These are phyloP conservation scores for Pseudotulostoma volvatum DNA, from an alignment of 495 filamentous ascomycete species.

Conservation along the genomic window DNA sequence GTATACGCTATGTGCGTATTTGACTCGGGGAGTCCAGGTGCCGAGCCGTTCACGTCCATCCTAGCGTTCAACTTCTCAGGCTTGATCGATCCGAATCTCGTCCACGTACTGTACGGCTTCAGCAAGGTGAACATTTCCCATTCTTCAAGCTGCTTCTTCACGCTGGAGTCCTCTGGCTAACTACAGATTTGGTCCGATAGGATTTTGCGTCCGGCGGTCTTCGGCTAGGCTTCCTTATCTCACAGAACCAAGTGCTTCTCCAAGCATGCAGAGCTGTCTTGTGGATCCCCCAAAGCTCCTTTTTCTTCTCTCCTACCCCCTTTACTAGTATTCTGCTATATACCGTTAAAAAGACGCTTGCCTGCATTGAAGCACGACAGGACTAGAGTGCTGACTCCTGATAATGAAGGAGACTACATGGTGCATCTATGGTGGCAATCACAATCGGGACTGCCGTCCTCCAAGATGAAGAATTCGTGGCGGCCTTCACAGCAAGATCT, in stretches of 20 bases:
- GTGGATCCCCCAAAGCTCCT: slow-evolving; percentile 5
- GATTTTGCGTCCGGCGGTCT: slow-evolving; percentile 43
- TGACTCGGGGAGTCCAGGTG: slow-evolving; percentile 12
- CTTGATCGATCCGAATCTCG: slow-evolving; percentile 30
- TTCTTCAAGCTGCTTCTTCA: neutral
- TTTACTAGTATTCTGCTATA: too few relatives aligned
- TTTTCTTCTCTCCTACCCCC: too few relatives aligned
- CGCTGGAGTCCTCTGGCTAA: neutral
- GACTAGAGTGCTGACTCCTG: too few relatives aligned
- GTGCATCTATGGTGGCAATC: slow-evolving; percentile 16
- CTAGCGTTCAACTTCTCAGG: slow-evolving; percentile 29
- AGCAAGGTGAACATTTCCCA: slow-evolving; percentile 22
- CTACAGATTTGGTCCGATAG: slow-evolving; percentile 3
- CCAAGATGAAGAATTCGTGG: slow-evolving; percentile 19
- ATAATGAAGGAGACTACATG: slow-evolving; percentile 24
- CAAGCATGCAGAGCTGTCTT: slow-evolving; percentile 15
- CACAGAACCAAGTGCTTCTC: slow-evolving; percentile 20
- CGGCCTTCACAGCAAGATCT: slow-evolving; percentile 14
- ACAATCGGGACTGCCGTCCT: slow-evolving; percentile 24
- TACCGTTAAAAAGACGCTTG: too few relatives aligned
- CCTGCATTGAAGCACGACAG: too few relatives aligned
- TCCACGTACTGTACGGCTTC: slow-evolving; percentile 48
- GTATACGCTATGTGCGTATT: slow-evolving; percentile 44
- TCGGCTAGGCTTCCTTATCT: slow-evolving; percentile 36
- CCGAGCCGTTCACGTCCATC: slow-evolving; percentile 33